Evolutionary conservation across 306 rosid species (phyloP), one percentile per base, ranked within the genome.

Genomic region (Hippophae tibetana): DNA sequence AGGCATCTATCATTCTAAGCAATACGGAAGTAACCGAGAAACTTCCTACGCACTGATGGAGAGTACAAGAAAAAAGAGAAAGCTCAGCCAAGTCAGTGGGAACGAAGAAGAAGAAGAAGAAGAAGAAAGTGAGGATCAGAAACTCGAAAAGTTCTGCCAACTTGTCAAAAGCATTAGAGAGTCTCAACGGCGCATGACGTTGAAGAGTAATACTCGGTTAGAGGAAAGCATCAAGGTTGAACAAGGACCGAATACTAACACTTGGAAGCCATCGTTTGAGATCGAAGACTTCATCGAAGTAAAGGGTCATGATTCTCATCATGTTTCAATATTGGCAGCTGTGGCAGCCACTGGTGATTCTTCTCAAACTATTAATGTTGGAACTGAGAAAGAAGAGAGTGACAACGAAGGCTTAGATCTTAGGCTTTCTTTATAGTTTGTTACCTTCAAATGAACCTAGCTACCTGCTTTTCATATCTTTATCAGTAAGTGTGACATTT

Each of bases 121-220:
- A n/a, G 25, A 13, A 13, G 62, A 43, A 7, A 18, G 14, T 8
- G 55, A 51, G 18, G 55, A 47, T 25, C 10, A 61, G 65, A 38
- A 61, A 12, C 31, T 61, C 3, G 65, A 61, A 9, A 61, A 47
- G 55, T 61, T 61, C 31, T 61, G 31, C n/a, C 55, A 23, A 0
- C 55, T 61, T 11, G 38, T 61, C 55, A 61, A 13, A 47, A 6
- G 55, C 65, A 61, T 61, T 52, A 12, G 65, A 48, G 65, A 61
- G 65, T 54, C 65, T 61, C 65, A 45, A 6, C 3, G 13, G 3
- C 5, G 14, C 61, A 8, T 18, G 38, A 42, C 0, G 10, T 7
- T 12, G 53, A 47, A 0, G 5, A 13, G 50, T 3, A 46, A 46
- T 9, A 0, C 11, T 46, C 49, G 11, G 49, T 7, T 7, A 7